Percentiles rank a stretch among this genome's conserved stretches.
Conservation (phyloP, 805 yeast species). For the Danielia reshetovae region DNA sequence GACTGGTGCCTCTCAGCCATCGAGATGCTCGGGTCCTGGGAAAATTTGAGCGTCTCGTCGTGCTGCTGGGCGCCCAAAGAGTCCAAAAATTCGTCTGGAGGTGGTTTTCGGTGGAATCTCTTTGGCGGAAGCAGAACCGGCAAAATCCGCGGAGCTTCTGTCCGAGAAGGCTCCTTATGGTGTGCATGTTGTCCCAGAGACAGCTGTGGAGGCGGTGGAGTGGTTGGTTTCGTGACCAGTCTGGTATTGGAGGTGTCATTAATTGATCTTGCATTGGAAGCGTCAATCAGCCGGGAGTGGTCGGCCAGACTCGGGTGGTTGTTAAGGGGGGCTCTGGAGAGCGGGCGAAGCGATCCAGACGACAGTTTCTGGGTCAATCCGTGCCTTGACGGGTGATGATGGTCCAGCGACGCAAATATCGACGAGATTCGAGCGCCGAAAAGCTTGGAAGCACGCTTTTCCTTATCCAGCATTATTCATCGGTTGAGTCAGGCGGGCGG, state of each 20-base stretch:
- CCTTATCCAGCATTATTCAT: constrained; percentile 3
- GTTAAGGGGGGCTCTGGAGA: constrained; percentile 1
- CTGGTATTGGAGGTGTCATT: too few species aligned
- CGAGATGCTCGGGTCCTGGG: neutral
- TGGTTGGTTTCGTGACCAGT: neutral
- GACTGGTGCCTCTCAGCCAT: too few species aligned
- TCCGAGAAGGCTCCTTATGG: neutral
- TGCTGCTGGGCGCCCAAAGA: neutral
- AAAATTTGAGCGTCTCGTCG: neutral
- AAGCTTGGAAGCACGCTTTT: constrained; percentile 11
- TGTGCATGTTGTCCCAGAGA: neutral
- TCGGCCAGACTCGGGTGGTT: constrained; percentile 6
- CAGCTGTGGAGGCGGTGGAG: neutral
- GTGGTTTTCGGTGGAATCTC: neutral
- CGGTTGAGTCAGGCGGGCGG: neutral
- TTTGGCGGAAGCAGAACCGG: neutral
- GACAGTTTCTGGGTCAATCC: constrained; percentile 1
- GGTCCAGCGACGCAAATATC: constrained; percentile 21
- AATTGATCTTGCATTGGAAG: too few species aligned
- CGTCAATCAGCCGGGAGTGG: constrained; percentile 7
- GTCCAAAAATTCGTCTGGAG: neutral
- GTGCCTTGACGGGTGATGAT: constrained; percentile 4
- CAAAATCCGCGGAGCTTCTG: too few species aligned
- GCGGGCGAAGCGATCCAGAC: constrained; percentile 1
- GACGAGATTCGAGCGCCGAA: constrained; percentile 31